Evolutionary conservation across 2,329 filamentous ascomycete genomes (phyloP), one percentile per base, ranked within the genome.

Genomic region (Fusarium sp.): DNA sequence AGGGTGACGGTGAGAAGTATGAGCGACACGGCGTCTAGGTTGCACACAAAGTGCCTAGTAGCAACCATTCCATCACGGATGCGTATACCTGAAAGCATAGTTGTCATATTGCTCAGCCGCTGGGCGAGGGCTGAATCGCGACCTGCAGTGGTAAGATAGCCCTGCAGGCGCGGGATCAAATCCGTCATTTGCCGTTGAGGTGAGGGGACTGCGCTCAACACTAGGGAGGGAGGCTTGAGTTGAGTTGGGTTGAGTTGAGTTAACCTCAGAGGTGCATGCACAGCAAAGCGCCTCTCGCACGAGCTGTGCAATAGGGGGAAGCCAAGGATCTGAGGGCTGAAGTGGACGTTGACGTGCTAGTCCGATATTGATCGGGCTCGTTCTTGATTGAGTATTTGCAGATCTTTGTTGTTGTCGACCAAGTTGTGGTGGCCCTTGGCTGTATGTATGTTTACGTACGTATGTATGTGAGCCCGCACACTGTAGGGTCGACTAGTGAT

Each of bases 1-100:
- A 87, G 72, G 14, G 86, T 88, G 60, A 82, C 68, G 58, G 82
- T 57, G 51, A 87, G 78, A 48, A 87, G 79, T 54, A 84, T 76
- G 58, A 83, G 75, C 56, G 81, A 77, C 42, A 77, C 65, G 38
- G 70, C 63, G 61, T 82, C 78, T 60, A 83, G 65, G 55, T 72
- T 66, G 23, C 65, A 72, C 27, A 78, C 65, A 52, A 71, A 67
- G 18, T 76, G 60, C 57, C 29, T 72, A 27, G 71, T 72, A 57
- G 49, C 63, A 64, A 62, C 67, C 29, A 74, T 37, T 23, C 71
- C 57, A 56, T 58, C 55, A 33, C 23, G 55, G 29, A 63, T 51
- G 52, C 59, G 60, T 44, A 74, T 48, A 60, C 60, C 73, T 29
- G 73, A 62, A 48, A 74, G 59, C 29, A 70, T 70, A 56, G 72